These are phyloP conservation scores for Aspergillus campestris DNA, from an alignment of 495 filamentous ascomycete species.

Conservation along the genomic window DNA sequence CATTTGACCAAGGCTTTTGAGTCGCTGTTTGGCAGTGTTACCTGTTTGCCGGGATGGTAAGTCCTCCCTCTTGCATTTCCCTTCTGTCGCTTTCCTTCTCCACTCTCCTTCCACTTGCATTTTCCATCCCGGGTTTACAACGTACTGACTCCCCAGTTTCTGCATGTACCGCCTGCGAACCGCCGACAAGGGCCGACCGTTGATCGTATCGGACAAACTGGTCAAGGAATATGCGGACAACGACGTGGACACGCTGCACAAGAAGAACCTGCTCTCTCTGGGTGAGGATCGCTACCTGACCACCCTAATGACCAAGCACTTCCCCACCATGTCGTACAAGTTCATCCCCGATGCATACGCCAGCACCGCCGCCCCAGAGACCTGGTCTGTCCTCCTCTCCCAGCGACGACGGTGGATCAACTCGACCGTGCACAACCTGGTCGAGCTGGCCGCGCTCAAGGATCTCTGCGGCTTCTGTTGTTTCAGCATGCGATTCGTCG, in stretches of 20 bases:
- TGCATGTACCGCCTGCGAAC: constrained; percentile 96
- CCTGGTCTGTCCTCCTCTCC: constrained; percentile 85
- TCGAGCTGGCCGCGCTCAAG: constrained; percentile 75
- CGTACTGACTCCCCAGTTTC: constrained; percentile 59
- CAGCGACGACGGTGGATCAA: constrained; percentile 98
- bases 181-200: constrained; percentile 79
- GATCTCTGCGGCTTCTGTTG: constrained; percentile 98
- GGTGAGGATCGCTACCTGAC: constrained; percentile 98
- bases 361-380: constrained; percentile 85
- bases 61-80: constrained; percentile 17
- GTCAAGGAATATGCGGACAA: constrained; percentile 82
- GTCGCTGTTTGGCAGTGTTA: constrained; percentile 89
- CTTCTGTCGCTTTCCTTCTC: too few species aligned
- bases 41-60: constrained; percentile 97
- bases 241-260: constrained; percentile 89
- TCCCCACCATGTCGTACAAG: constrained; percentile 92
- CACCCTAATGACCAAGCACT: constrained; percentile 96
- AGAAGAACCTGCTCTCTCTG: constrained; percentile 92
- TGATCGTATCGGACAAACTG: constrained; percentile 84
- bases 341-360: constrained; percentile 91
- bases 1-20: constrained; percentile 91
- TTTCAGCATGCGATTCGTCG: constrained; percentile 97
- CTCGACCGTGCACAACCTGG: constrained; percentile 92
- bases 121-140: neutral
- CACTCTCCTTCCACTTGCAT: constrained; percentile 3